These are phyloP conservation scores for Kokia cookei DNA, from an alignment of 441 rosid species.

Conservation along the genomic window DNA sequence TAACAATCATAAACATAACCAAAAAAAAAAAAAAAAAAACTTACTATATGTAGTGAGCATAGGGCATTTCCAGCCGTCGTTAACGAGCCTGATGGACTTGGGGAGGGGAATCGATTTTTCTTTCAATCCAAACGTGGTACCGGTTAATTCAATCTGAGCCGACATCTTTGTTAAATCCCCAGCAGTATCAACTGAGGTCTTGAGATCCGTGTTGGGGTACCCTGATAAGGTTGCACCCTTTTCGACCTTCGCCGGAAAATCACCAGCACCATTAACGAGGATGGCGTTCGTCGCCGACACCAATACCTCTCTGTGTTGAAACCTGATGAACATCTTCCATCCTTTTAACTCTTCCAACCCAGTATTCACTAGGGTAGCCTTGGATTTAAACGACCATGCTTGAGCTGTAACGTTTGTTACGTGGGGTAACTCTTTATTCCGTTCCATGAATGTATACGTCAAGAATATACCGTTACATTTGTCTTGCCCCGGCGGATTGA, in stretches of 20 bases:
- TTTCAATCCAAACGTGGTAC: slow-evolving; percentile 49
- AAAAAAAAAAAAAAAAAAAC: not conserved
- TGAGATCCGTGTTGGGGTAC: slow-evolving; percentile 30
- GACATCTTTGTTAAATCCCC: slow-evolving; percentile 46
- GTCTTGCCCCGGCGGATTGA: slow-evolving; percentile 38
- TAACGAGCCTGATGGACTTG: slow-evolving; percentile 31
- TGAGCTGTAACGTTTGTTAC: slow-evolving; percentile 60
- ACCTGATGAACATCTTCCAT: slow-evolving; percentile 69
- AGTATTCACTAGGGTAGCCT: slow-evolving; percentile 54
- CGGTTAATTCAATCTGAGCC: slow-evolving; percentile 31
- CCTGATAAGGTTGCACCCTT: slow-evolving; percentile 54
- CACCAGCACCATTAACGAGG: slow-evolving; percentile 28
- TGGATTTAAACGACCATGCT: slow-evolving; percentile 76
- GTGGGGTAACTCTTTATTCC: slow-evolving; percentile 48
- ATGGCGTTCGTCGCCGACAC: slow-evolving; percentile 52
- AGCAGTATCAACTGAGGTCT: slow-evolving; percentile 51
- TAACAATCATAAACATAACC: not conserved
- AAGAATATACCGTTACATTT: slow-evolving; percentile 69
- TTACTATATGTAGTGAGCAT: slow-evolving; percentile 27
- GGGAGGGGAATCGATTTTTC: slow-evolving; percentile 42
- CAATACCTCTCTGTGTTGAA: slow-evolving; percentile 54
- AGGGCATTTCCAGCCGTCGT: slow-evolving; percentile 45
- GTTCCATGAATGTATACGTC: slow-evolving; percentile 38
- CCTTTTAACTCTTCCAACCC: slow-evolving; percentile 57
- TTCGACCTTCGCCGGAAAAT: slow-evolving; percentile 39